Percentiles rank a stretch among this genome's conserved stretches.
Conservation (phyloP, 2,329 filamentous ascomycete species). For the Fusarium siculi region DNA sequence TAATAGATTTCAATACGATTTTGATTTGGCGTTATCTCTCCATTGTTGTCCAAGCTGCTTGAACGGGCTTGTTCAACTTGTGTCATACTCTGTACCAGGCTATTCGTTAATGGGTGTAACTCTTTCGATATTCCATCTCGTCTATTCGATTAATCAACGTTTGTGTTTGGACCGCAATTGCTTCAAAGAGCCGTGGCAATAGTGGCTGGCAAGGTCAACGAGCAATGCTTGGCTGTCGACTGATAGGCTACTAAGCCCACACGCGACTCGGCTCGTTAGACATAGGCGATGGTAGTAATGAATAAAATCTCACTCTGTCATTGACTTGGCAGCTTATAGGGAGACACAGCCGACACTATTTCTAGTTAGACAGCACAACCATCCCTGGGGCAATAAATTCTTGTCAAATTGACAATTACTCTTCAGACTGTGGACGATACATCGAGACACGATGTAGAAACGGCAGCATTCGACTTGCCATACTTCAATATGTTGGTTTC, state of each 20-base stretch:
- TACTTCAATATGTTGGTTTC: no score
- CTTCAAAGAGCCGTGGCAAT: not conserved
- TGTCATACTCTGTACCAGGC: not conserved
- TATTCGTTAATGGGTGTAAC: not conserved
- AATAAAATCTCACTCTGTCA: not conserved
- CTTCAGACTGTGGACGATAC: no score
- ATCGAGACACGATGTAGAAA: no score
- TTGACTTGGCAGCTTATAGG: not conserved
- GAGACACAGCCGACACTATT: not conserved
- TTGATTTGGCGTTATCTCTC: not conserved
- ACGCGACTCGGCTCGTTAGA: not conserved
- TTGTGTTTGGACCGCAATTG: no score
- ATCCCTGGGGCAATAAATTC: not conserved
- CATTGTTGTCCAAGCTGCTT: no score
- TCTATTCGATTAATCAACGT: no score
- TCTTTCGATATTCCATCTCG: not conserved
- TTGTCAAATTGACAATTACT: no score
- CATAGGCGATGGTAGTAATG: not conserved
- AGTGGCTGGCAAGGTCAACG: not conserved
- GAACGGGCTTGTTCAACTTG: not conserved
- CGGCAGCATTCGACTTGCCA: no score
- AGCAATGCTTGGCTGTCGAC: not conserved
- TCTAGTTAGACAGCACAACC: not conserved
- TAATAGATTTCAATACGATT: not conserved
- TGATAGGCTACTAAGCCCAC: not conserved